Evolutionary conservation across 1,284 basidiomycete genomes (phyloP), one percentile per base, ranked within the genome.

Genomic region (Coriolopsis trogii): DNA sequence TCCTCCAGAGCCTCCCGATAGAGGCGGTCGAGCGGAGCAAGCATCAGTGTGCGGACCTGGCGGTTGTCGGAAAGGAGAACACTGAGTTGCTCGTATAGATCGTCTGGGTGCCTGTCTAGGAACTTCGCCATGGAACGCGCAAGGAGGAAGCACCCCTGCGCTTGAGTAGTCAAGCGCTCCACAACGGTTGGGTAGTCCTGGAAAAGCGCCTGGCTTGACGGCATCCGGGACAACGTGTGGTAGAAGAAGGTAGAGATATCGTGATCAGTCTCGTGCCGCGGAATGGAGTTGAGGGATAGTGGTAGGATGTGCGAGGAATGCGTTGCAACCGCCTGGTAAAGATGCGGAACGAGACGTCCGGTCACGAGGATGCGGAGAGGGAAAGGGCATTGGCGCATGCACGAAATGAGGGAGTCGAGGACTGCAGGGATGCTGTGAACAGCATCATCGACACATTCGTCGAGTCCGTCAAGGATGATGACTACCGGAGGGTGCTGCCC

Each of bases 391-490:
- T 36, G 23, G 6, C 12, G 41, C 0, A 46, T 29, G n/a, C 37
- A 31, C 4, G 33, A 15, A 20, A 51, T 4, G 18, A 57, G 46
- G 1, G 34, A 15, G 4, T 16, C 20, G 1, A 57, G 39, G 20
- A 57, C 30, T 28, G 23, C 7, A 1, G 51, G 39, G 3, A 45
- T 9, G 12, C 21, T n/a, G 16, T 46, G 30, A 8, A 18, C 12
- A 18, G 49, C 49, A 16, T 34, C 16, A 8, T 51, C 49, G 9
- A 38, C 33, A 23, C 56, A 56, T 37, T 59, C 56, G 28, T 59
- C 53, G 7, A 59, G 29, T 3, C 36, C 56, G 13, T 59, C 56
- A 24, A 59, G 29, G 13, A 55, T 41, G 33, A 59, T 46, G n/a
- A 59, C 28, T 8, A 51, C 15, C 1, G 48, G 49, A 9, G 39